Base-by-base conservation (phyloP, 1,284 basidiomycete species). In the Trametes versicolor region DNA sequence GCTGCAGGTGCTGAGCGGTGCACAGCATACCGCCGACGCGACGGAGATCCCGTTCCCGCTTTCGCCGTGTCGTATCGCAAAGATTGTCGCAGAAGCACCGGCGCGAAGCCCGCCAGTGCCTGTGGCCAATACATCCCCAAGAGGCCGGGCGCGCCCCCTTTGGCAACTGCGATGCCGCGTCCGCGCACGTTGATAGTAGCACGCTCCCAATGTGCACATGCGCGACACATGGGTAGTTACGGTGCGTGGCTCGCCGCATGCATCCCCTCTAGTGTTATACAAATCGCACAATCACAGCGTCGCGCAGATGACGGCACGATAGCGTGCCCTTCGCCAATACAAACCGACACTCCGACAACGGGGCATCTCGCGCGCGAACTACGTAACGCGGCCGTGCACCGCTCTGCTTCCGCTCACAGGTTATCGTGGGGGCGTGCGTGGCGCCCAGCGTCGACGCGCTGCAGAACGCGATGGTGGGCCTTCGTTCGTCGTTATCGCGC, bases 401-500 rank as follows among this genome's bases (percentile, higher is more conserved):
- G 43, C 55, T 49, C 45, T 19, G 52, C 58, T 59, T 55, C 52
- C 34, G 21, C 37, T 34, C 45, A 32, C 62, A 63, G 56, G 32
- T 47, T 52, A 45, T 62, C 61, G 51, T 17, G 45, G 32, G 13
- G 5, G 10, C 23, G 32, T 36, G 19, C 37, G 36, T 39, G 39
- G 23, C 53, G 34, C 52, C 21, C 47, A 32, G 29, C 29, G 37
- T 8, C 34, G 8, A 43, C 27, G n/a, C 25, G 29, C 32, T 54
- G 50, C 13, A 29, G 36, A 43, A 37, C 21, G 19, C 34, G 34
- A 25, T 32, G 36, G 55, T n/a, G 37, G 36, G 17, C 12, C 43
- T 53, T 34, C 37, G 8, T 48, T 52, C 25, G 34, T 12, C 43
- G 56, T 36, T 63, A 63, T 63, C 62, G 57, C 57, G 62, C 62